Evolutionary conservation across 306 rosid genomes (phyloP).

Genomic region (Calophaca sinica): DNA sequence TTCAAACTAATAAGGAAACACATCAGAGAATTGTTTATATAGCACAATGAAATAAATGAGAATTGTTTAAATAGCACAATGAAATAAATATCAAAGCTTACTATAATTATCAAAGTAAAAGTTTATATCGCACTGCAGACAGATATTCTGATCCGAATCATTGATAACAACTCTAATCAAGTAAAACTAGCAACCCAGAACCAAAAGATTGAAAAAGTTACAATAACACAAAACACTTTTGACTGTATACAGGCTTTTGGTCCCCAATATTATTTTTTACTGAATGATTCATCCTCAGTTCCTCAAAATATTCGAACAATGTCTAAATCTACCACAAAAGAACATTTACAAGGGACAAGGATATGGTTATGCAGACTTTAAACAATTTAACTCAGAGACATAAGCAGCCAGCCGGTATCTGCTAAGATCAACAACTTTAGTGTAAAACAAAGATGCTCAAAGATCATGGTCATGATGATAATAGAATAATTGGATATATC

Average conservation of each 20-base stretch:
- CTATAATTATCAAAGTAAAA: background rate
- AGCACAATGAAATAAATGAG: too few species aligned
- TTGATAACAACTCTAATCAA: too few species aligned
- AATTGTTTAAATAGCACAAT: background rate
- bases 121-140: background rate
- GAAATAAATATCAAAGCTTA: too few species aligned
- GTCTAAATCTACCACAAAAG: background rate
- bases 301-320: slow-evolving; percentile 19
- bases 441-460: slow-evolving; percentile 10
- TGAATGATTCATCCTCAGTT: background rate
- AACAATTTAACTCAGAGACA: background rate
- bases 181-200: too few species aligned
- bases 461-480: too few species aligned
- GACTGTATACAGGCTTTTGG: slow-evolving; percentile 32
- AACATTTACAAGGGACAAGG: background rate
- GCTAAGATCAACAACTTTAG: background rate
- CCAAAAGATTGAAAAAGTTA: slow-evolving; percentile 1
- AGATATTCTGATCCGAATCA: slow-evolving; percentile 9
- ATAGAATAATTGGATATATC: too few species aligned
- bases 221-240: background rate
- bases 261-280: background rate
- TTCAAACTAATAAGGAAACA: slow-evolving; percentile 12
- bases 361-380: background rate
- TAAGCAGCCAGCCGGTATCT: background rate
- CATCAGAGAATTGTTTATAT: slow-evolving; percentile 3